Percentiles rank a stretch among this genome's conserved stretches.
These are phyloP conservation scores for Coprinopsis strossmayeri DNA, from an alignment of 768 basidiomycete species.

Conservation along the genomic window DNA sequence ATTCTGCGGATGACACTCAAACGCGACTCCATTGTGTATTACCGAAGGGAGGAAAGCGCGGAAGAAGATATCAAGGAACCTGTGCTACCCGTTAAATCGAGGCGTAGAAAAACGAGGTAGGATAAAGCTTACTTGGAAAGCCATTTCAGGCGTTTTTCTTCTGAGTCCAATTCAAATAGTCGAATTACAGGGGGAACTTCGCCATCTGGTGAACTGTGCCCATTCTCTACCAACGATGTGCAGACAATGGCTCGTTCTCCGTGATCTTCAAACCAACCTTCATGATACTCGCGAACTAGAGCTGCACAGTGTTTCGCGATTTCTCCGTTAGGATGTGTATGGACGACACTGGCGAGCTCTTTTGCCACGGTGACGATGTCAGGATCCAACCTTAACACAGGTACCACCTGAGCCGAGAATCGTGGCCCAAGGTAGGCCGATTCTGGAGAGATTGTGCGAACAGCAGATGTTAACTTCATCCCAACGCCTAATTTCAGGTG, in stretches of 20 bases:
- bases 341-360: constrained; percentile 49
- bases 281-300: constrained; percentile 48
- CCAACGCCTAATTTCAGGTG: constrained; percentile 52
- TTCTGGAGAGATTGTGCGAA: constrained; percentile 54
- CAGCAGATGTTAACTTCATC: constrained; percentile 50
- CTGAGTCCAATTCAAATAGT: constrained; percentile 43
- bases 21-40: constrained; percentile 48
- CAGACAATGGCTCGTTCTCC: constrained; percentile 51
- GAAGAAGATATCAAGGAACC: constrained; percentile 44
- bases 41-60: constrained; percentile 51
- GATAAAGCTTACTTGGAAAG: constrained; percentile 34
- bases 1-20: constrained; percentile 57
- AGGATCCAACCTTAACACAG: constrained; percentile 39
- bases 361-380: constrained; percentile 46
- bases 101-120: not conserved
- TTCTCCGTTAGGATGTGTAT: constrained; percentile 38
- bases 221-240: constrained; percentile 49
- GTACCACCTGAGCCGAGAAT: constrained; percentile 48
- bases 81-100: constrained; percentile 14
- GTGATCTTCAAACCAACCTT: constrained; percentile 38
- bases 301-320: constrained; percentile 49
- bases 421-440: constrained; percentile 51
- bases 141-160: constrained; percentile 43
- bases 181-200: constrained; percentile 42
- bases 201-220: constrained; percentile 40